A percentile compares a stretch with the other conserved stretches of the same genome.
These are phyloP conservation scores for Helianthus tuberosus DNA, from an alignment of 129 eudicot genomes.

Conservation along the genomic window DNA sequence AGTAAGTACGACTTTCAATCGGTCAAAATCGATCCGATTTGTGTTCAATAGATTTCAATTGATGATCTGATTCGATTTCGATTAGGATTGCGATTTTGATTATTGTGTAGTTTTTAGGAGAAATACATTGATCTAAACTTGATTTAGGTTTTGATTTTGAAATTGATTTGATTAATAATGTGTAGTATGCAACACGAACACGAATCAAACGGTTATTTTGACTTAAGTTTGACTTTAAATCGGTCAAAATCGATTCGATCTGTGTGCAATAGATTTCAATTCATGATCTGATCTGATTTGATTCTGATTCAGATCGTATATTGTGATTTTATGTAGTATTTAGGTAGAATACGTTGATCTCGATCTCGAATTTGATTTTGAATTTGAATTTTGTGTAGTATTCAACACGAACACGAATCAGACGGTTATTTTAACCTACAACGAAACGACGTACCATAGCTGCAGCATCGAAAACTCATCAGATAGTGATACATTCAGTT, in stretches of 20 bases:
- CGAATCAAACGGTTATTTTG: conserved; percentile 74
- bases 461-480: conserved; percentile 65
- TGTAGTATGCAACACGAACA: conserved; percentile 83
- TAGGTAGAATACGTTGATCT: not conserved
- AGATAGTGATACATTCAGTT: conserved; percentile 65
- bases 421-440: conserved; percentile 80
- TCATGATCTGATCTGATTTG: not conserved
- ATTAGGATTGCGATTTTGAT: not conserved
- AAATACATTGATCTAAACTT: not conserved
- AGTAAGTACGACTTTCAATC: conserved; percentile 46
- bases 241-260: not conserved
- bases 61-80: not conserved
- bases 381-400: conserved; percentile 40
- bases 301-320: not conserved
- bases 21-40: not conserved
- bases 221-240: conserved; percentile 38
- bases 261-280: not conserved
- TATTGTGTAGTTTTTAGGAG: not conserved
- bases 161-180: not conserved
- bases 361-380: not conserved
- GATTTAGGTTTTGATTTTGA: not conserved
- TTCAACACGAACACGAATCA: conserved; percentile 83
- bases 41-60: not conserved
- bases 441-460: conserved; percentile 63
- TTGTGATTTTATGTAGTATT: not conserved